Evolutionary conservation across 1,139 yeast genomes (phyloP), one percentile per base, ranked within the genome.

Genomic region (Insectozyma bohioensis): DNA sequence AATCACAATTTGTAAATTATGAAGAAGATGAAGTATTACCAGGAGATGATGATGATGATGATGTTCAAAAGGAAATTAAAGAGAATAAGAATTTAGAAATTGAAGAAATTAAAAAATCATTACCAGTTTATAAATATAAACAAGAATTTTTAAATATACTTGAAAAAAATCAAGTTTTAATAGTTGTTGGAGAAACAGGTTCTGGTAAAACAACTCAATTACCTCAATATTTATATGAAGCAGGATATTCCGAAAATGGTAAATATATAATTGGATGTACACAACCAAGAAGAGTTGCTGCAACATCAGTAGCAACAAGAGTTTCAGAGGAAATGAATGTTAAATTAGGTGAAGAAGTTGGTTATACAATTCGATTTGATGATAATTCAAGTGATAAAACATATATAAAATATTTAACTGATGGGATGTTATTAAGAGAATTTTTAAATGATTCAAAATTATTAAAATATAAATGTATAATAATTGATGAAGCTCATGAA

Each of bases 401-500:
- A 0, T 66, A 70, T 4, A 72, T 90, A 26, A 87, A 88, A 58
- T 90, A 88, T 52, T 73, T 90, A 77, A 92, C 98, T 0, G 97
- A 92, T 57, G 97, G 97, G 68, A 88, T 87, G 85, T 66, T 92
- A 7, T 57, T 92, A 17, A 65, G 97, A 40, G 97, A 92, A 58
- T 84, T 88, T 51, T 58, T 88, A 31, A 70, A 73, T 1, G 96
- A 90, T 48, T 88, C 95, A 0, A 75, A 72, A 28, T 61, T 90
- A 4, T 61, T 75, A 0, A 61, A 63, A 4, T 90, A 88, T 52
- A 78, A 92, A 1, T 95, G 85, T 0, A 64, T 92, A 35, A 87
- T 92, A 84, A 85, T 92, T 44, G 98, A 92, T 59, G 98, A 92
- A 60, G 97, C 98, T 0, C 98, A 92, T 53, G 98, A 92, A 55